A percentile compares a stretch with the other conserved stretches of the same genome.
Evolutionary conservation across 2,329 filamentous ascomycete genomes (phyloP).

Genomic region (Trichophyton verrucosum): DNA sequence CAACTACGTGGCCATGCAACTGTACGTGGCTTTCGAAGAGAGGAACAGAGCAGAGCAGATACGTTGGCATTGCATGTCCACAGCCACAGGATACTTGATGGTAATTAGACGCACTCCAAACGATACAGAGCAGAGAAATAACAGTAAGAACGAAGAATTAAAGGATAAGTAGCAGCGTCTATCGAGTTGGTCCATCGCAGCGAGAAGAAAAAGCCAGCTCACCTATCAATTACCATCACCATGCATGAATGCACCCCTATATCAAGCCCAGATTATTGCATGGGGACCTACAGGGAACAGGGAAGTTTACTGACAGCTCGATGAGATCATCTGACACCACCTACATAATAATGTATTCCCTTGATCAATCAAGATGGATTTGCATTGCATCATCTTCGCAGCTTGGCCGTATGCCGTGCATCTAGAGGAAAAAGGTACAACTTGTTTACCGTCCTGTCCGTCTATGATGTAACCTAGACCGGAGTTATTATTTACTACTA

Average conservation of each 20-base stretch:
- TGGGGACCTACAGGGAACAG: neutral
- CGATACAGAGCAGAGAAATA: neutral
- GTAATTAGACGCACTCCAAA: neutral
- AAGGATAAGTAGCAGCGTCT: neutral
- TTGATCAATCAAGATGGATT: neutral
- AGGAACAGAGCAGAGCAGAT: neutral
- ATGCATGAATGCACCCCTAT: neutral
- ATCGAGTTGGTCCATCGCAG: neutral
- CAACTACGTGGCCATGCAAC: neutral
- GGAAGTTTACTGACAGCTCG: neutral
- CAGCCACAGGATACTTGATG: neutral
- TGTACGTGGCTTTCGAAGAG: neutral
- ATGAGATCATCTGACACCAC: neutral
- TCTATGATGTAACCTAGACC: too few species aligned
- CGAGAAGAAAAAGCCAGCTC: neutral
- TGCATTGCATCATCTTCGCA: constrained; percentile 1
- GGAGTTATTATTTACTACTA: too few species aligned
- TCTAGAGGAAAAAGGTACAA: neutral
- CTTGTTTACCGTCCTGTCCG: too few species aligned
- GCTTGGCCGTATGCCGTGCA: neutral
- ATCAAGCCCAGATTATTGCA: neutral
- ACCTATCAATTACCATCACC: neutral
- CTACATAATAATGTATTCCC: neutral
- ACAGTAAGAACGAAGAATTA: neutral
- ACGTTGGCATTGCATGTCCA: neutral